Conservation (phyloP, 164 flowering plant genomes). For the Aristolochia contorta region DNA sequence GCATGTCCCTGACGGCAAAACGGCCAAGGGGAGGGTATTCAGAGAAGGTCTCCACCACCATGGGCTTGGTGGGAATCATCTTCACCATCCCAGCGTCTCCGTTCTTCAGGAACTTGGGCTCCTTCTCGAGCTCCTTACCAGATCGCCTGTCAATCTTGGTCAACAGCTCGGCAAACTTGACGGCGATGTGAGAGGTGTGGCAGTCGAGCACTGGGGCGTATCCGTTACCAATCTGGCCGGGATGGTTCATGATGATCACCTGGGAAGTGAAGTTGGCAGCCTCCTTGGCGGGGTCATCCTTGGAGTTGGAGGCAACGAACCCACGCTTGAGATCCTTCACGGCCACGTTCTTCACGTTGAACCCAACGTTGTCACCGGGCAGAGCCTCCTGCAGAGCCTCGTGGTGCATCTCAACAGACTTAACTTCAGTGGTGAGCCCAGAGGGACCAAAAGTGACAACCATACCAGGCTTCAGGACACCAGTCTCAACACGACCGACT, state of each 20-base stretch:
- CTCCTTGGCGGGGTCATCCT: conserved; percentile 16
- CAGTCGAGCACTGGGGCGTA: conserved; percentile 16
- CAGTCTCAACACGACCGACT: conserved; percentile 10
- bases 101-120: conserved; percentile 16
- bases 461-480: conserved; percentile 9
- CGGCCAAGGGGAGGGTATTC: conserved; percentile 15
- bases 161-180: conserved; percentile 17
- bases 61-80: conserved; percentile 11
- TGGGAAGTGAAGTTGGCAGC: conserved; percentile 21
- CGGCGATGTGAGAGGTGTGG: conserved; percentile 21
- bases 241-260: conserved; percentile 23
- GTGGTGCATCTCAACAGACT: conserved; percentile 20
- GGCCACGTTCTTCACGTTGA: conserved; percentile 6
- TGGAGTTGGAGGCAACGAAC: conserved; percentile 13
- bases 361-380: conserved; percentile 8
- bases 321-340: conserved; percentile 18
- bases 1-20: conserved; percentile 17
- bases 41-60: conserved; percentile 13
- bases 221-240: conserved; percentile 20
- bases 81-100: conserved; percentile 8
- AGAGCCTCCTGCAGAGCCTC: conserved; percentile 8
- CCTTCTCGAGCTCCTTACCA: conserved; percentile 18
- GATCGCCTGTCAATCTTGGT: conserved; percentile 22
- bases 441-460: conserved; percentile 9
- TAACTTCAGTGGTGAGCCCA: conserved; percentile 19